A percentile compares a stretch with the other conserved stretches of the same genome.
These are phyloP conservation scores for Brassica nigra DNA, from an alignment of 345 rosid genomes.

Conservation along the genomic window DNA sequence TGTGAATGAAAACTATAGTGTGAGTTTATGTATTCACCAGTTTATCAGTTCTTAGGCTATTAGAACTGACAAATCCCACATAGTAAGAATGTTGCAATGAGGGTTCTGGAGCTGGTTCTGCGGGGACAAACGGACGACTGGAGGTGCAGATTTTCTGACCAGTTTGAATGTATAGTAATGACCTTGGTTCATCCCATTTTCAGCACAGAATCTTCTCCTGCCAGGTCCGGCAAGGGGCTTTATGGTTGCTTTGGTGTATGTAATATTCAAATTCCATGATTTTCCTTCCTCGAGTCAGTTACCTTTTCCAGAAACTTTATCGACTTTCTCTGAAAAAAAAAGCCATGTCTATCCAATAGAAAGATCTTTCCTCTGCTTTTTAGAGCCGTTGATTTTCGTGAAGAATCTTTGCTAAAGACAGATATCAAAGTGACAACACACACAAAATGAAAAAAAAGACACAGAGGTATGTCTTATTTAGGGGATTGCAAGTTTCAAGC, in stretches of 20 bases:
- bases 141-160: neutral
- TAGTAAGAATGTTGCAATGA: neutral
- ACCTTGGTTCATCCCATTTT: slow-evolving; percentile 14
- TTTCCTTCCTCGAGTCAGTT: slow-evolving; percentile 5
- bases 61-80: neutral
- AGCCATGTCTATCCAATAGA: neutral
- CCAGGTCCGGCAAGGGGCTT: slow-evolving; percentile 15
- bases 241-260: neutral
- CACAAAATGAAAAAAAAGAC: neutral
- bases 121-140: slow-evolving; percentile 14
- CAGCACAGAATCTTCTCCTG: slow-evolving; percentile 31
- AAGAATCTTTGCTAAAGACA: slow-evolving; percentile 19
- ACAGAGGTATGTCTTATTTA: neutral
- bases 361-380: slow-evolving; percentile 16
- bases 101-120: neutral
- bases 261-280: slow-evolving; percentile 7
- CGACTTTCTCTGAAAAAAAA: neutral
- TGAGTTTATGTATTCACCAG: slow-evolving; percentile 18
- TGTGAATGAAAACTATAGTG: neutral
- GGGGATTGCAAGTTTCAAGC: neutral
- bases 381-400: slow-evolving; percentile 23
- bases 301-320: slow-evolving; percentile 9
- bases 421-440: slow-evolving; percentile 10
- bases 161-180: slow-evolving; percentile 12
- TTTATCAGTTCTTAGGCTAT: neutral